phyloP scores from a whole-genome alignment of 768 basidiomycete genomes.

The Mycena belliarum region DNA sequence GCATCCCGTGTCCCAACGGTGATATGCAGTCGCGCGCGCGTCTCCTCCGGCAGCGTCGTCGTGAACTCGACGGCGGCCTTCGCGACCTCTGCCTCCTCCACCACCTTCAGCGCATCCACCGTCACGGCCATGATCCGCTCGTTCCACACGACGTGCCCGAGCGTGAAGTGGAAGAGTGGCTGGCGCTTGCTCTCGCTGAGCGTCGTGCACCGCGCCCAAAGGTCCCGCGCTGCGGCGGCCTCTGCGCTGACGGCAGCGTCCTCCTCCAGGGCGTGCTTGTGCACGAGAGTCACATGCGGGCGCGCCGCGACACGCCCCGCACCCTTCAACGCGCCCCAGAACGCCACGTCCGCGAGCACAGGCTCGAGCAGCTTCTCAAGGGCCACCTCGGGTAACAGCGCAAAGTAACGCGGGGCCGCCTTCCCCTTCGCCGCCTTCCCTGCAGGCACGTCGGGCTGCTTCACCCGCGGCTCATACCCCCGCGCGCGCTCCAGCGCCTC shows the following conservation, averaged over 20 bases:
- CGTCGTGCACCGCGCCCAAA: slow-evolving; percentile 52
- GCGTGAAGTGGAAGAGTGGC: slow-evolving; percentile 53
- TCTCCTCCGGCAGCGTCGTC: slow-evolving; percentile 43
- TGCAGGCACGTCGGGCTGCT: slow-evolving; percentile 26
- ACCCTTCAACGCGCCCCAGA: slow-evolving; percentile 52
- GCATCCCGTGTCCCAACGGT: slow-evolving; percentile 75
- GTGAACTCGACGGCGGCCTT: slow-evolving; percentile 50
- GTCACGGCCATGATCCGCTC: slow-evolving; percentile 78
- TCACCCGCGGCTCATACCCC: slow-evolving; percentile 41
- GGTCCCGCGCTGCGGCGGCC: slow-evolving; percentile 20
- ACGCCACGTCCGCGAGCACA: slow-evolving; percentile 39
- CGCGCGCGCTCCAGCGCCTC: slow-evolving; percentile 52
- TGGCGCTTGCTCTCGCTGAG: slow-evolving; percentile 34
- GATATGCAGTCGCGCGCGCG: slow-evolving; percentile 66
- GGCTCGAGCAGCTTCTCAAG: slow-evolving; percentile 47
- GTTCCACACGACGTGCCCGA: slow-evolving; percentile 74
- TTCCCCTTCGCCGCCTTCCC: slow-evolving; percentile 32
- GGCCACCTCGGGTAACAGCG: slow-evolving; percentile 72
- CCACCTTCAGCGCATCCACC: slow-evolving; percentile 53
- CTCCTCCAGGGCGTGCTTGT: slow-evolving; percentile 46
- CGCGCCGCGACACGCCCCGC: slow-evolving; percentile 49
- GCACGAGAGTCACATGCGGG: slow-evolving; percentile 90
- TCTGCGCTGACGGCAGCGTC: not conserved
- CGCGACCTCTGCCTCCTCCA: slow-evolving; percentile 30
- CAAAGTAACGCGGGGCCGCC: slow-evolving; percentile 68